A percentile compares a stretch with the other conserved stretches of the same genome.
Evolutionary conservation across 306 rosid genomes (phyloP).

Genomic region (Benincasa hispida): DNA sequence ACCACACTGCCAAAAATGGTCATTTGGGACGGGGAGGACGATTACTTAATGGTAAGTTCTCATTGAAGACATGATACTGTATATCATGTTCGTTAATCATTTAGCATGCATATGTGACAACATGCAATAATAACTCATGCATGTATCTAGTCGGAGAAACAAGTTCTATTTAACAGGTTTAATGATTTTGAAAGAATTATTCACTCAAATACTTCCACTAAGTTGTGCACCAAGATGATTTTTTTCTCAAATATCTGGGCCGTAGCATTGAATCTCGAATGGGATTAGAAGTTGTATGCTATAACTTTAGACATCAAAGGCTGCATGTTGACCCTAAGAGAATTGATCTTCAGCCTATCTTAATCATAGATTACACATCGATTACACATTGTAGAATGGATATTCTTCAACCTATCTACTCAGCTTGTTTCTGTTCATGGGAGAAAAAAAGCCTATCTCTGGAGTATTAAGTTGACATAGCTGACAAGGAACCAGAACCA

Average conservation of each 20-base stretch:
- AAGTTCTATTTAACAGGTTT: neutral
- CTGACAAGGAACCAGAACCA: neutral
- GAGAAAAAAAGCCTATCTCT: neutral
- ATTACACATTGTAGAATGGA: neutral
- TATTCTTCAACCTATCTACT: neutral
- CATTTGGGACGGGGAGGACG: conserved; percentile 71
- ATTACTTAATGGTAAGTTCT: conserved; percentile 57
- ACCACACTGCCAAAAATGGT: conserved; percentile 68
- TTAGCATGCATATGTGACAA: neutral
- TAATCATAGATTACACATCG: too few relatives aligned
- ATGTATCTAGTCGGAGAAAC: neutral
- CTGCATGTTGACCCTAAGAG: neutral
- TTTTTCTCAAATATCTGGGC: neutral
- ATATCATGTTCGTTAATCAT: neutral
- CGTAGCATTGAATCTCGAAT: neutral
- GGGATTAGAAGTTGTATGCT: neutral
- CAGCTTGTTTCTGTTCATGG: neutral
- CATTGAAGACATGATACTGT: neutral
- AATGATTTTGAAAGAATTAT: neutral
- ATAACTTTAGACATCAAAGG: neutral
- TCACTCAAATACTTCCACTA: neutral
- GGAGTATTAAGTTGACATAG: neutral
- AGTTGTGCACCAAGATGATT: neutral
- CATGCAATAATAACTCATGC: neutral
- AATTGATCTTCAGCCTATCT: neutral